These are phyloP conservation scores for Diaporthe eres DNA, from an alignment of 2,329 filamentous ascomycete genomes.

Conservation along the genomic window DNA sequence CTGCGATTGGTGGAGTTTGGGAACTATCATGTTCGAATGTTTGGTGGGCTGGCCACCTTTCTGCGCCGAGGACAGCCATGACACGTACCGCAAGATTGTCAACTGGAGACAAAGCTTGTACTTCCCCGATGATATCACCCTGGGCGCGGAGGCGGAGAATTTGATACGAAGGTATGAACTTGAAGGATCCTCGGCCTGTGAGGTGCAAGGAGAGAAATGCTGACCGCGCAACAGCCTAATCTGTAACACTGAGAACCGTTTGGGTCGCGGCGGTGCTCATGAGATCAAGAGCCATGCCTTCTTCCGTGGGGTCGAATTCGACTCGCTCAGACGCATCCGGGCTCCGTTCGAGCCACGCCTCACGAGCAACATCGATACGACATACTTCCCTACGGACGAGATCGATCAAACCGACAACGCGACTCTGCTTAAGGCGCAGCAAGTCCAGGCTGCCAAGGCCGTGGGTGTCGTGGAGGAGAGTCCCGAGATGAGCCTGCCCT, in stretches of 20 bases:
- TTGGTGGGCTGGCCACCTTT: constrained; percentile 99
- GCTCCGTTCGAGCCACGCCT: constrained; percentile 97
- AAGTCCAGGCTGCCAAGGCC: constrained; percentile 66
- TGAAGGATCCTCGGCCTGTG: not conserved
- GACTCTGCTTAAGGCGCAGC: constrained; percentile 87
- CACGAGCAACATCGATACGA: constrained; percentile 93
- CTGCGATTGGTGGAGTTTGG: constrained; percentile 99
- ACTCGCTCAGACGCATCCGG: constrained; percentile 90
- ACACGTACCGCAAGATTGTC: constrained; percentile 99
- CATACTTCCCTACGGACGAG: constrained; percentile 98
- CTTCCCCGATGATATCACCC: constrained; percentile 88
- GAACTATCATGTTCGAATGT: constrained; percentile 99
- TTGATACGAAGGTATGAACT: constrained; percentile 85
- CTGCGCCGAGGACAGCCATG: constrained; percentile 96
- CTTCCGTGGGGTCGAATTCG: constrained; percentile 97
- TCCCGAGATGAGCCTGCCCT: constrained; percentile 95
- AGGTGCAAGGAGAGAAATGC: not conserved
- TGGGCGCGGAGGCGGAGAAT: constrained; percentile 90
- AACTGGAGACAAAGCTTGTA: constrained; percentile 97
- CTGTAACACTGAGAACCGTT: constrained; percentile 92
- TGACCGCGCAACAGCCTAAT: constrained; percentile 76
- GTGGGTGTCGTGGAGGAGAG: constrained; percentile 75
- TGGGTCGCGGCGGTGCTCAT: constrained; percentile 87
- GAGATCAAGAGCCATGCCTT: constrained; percentile 96
- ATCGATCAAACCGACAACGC: constrained; percentile 97